Percentiles rank a stretch among this genome's conserved stretches.
Evolutionary conservation across 306 rosid species (phyloP).

Genomic region (Vigna reflexopilosa): DNA sequence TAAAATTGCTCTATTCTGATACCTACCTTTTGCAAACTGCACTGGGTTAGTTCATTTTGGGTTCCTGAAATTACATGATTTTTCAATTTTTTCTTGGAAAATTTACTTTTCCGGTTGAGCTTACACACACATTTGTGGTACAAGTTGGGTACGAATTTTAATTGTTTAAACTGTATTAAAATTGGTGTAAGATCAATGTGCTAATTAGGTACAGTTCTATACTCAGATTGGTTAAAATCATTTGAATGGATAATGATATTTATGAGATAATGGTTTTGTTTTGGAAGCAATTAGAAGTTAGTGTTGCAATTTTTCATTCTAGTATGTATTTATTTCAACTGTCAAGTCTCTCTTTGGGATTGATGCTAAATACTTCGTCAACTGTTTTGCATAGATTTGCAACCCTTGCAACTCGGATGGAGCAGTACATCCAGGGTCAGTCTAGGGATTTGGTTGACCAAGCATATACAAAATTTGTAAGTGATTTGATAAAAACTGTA

Average conservation of each 20-base stretch:
- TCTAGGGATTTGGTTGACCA: conserved; percentile 99
- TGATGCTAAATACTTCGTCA: conserved; percentile 36
- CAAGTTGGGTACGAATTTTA: conserved; percentile 1
- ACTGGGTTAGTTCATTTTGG: conserved; percentile 12
- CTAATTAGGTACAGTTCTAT: conserved; percentile 4
- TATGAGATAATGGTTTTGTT: conserved; percentile 21
- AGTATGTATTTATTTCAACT: conserved; percentile 25
- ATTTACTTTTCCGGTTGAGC: neutral
- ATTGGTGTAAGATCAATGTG: conserved; percentile 9
- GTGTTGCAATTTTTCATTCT: conserved; percentile 21
- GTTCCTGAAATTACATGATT: conserved; percentile 15
- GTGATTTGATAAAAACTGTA: conserved; percentile 42
- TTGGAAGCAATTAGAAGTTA: conserved; percentile 25
- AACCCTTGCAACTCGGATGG: conserved; percentile 97
- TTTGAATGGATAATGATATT: conserved; percentile 16
- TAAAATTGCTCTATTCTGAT: neutral
- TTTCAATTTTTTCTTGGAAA: neutral
- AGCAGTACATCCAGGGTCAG: conserved; percentile 98
- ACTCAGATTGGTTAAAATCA: neutral
- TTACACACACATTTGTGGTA: too few species aligned
- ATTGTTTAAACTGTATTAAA: conserved; percentile 16
- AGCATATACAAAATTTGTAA: conserved; percentile 97
- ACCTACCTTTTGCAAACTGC: neutral
- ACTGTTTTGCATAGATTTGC: conserved; percentile 73
- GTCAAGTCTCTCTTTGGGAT: conserved; percentile 13